These are phyloP conservation scores for Mucor racemosus DNA, from an alignment of 371 early-diverging fungal species.

Conservation along the genomic window DNA sequence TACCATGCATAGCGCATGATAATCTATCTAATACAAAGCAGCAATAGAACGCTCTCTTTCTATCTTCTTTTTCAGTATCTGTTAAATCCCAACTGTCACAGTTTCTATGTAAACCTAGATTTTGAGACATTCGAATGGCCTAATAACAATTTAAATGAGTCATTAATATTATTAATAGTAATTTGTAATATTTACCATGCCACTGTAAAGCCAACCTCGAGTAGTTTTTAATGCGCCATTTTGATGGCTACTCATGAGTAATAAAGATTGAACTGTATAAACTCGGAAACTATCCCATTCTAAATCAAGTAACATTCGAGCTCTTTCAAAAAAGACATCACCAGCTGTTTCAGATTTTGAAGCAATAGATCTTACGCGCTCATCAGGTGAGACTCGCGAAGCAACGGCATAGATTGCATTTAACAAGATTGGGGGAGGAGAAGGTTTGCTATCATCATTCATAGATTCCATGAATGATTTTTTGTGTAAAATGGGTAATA, in stretches of 20 bases:
- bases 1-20: slow-evolving; percentile 56
- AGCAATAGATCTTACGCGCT: slow-evolving; percentile 40
- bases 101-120: slow-evolving; percentile 64
- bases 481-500: slow-evolving; percentile 72
- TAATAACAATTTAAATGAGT: slow-evolving; percentile 9
- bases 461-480: slow-evolving; percentile 61
- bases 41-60: slow-evolving; percentile 65
- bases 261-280: slow-evolving; percentile 46
- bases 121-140: slow-evolving; percentile 69
- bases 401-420: slow-evolving; percentile 55
- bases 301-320: slow-evolving; percentile 42
- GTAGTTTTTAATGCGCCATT: slow-evolving; percentile 50
- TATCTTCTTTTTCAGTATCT: slow-evolving; percentile 54
- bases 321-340: slow-evolving; percentile 52
- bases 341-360: slow-evolving; percentile 49
- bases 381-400: slow-evolving; percentile 48
- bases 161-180: neutral
- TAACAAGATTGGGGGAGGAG: slow-evolving; percentile 58
- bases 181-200: slow-evolving; percentile 39
- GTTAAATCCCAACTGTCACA: slow-evolving; percentile 57
- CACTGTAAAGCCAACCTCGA: slow-evolving; percentile 56
- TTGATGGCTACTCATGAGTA: slow-evolving; percentile 54
- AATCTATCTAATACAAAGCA: slow-evolving; percentile 67
- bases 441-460: slow-evolving; percentile 20
- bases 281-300: slow-evolving; percentile 50